Evolutionary conservation across 768 basidiomycete species (phyloP), one percentile per base, ranked within the genome.

Genomic region (Mycena epipterygia): DNA sequence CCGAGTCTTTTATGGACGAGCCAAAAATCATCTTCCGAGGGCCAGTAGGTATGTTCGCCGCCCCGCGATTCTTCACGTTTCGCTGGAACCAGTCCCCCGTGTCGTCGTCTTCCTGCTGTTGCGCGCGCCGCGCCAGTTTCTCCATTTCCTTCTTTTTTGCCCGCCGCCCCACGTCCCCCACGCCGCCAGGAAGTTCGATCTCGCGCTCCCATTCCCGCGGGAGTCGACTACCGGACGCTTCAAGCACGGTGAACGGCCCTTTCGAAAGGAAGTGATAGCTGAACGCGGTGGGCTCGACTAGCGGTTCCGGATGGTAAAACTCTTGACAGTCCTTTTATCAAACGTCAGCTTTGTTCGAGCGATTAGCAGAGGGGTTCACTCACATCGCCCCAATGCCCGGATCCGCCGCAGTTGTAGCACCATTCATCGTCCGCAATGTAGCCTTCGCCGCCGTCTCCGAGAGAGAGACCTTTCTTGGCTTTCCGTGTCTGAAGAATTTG

Each of bases 381-480:
- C 75, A 95, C 94, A 74, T 95, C 94, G 52, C 94, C 94, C 78
- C 92, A 87, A 79, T 95, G 94, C 5, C 93, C 94, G 58, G 79
- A 79, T 32, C 81, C 82, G 46, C 92, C 94, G 72, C 94, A 95
- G 73, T 93, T 93, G 76, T 94, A 93, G 78, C 94, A 95, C 92
- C 92, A 95, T 73, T 89, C 84, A 75, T 93, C 93, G 37, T 80
- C 79, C 6, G 88, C 91, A 62, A 95, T 90, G 78, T 92, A 94
- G 8, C 91, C 93, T 78, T 95, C 94, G 13, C 93, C 92, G 17
- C 94, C 93, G 64, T 90, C 76, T 14, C 93, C 93, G 9, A 93
- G 79, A 16, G 76, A 75, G 8, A 90, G 76, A 5, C 81, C 77
- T 48, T 83, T 86, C 76, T 87, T 92, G 30, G 82, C 77, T 68